Conservation (phyloP, 768 basidiomycete species). For the Wakefieldia striispora region DNA sequence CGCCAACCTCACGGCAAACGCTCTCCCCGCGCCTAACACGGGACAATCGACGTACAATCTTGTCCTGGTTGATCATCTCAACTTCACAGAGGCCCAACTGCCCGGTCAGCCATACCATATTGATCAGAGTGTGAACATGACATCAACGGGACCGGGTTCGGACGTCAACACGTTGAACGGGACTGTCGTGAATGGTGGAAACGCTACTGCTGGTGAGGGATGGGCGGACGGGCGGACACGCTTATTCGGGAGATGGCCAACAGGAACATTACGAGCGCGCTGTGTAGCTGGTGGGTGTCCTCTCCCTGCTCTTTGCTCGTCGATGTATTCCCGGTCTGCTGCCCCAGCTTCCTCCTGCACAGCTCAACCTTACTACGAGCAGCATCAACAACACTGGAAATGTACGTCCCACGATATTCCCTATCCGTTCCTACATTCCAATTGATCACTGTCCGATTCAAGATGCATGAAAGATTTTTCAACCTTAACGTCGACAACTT, state of each 20-base stretch:
- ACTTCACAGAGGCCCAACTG: constrained; percentile 63
- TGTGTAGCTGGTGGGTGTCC: constrained; percentile 79
- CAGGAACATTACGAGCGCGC: constrained; percentile 75
- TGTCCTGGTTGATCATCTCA: constrained; percentile 80
- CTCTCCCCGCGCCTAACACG: constrained; percentile 8
- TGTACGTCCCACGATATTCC: constrained; percentile 47
- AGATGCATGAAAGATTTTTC: constrained; percentile 93
- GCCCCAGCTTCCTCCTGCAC: constrained; percentile 62
- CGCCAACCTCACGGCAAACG: too few relatives aligned
- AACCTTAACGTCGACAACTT: constrained; percentile 73
- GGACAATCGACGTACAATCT: constrained; percentile 62
- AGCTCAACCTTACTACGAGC: constrained; percentile 69
- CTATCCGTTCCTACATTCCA: background rate
- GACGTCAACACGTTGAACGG: constrained; percentile 58
- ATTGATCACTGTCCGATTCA: background rate
- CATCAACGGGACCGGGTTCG: constrained; percentile 49
- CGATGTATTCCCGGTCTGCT: constrained; percentile 57
- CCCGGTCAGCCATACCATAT: constrained; percentile 60
- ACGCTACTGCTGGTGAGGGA: constrained; percentile 54
- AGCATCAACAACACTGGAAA: constrained; percentile 71
- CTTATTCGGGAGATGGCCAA: constrained; percentile 78
- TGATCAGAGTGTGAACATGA: constrained; percentile 42
- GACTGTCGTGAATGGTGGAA: constrained; percentile 69
- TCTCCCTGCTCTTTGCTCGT: background rate
- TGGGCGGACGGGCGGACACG: constrained; percentile 61